These are phyloP conservation scores for Populus tomentosa DNA, from an alignment of 441 rosid species.

Conservation along the genomic window DNA sequence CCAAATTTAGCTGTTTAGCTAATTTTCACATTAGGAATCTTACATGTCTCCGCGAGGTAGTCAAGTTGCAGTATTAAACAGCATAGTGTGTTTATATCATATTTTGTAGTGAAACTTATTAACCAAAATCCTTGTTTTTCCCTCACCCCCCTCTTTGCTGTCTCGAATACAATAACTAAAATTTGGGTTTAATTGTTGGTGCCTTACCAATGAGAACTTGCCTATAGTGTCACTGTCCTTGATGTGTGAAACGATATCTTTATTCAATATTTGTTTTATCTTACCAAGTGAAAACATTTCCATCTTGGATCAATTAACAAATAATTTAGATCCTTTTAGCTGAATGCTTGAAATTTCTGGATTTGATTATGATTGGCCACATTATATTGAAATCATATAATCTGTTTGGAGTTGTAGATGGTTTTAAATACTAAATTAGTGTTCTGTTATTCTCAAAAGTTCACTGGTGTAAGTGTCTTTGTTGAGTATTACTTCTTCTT, in stretches of 20 bases:
- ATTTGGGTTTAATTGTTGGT: not conserved
- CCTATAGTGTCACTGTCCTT: not conserved
- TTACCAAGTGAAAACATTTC: not conserved
- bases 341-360: not conserved
- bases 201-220: not conserved
- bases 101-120: not conserved
- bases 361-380: not conserved
- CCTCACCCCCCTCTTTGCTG: not conserved
- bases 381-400: not conserved
- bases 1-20: too few relatives aligned
- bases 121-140: not conserved
- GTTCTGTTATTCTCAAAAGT: not conserved
- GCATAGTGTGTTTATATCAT: not conserved
- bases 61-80: not conserved
- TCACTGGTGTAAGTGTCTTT: not conserved
- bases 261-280: not conserved
- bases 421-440: not conserved
- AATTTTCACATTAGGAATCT: not conserved
- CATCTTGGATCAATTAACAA: not conserved
- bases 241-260: not conserved
- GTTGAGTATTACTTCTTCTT: not conserved
- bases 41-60: not conserved
- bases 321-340: not conserved
- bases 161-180: not conserved
- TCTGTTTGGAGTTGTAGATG: not conserved